These are phyloP conservation scores for Calocera cornea DNA, from an alignment of 768 basidiomycete genomes.

Conservation along the genomic window DNA sequence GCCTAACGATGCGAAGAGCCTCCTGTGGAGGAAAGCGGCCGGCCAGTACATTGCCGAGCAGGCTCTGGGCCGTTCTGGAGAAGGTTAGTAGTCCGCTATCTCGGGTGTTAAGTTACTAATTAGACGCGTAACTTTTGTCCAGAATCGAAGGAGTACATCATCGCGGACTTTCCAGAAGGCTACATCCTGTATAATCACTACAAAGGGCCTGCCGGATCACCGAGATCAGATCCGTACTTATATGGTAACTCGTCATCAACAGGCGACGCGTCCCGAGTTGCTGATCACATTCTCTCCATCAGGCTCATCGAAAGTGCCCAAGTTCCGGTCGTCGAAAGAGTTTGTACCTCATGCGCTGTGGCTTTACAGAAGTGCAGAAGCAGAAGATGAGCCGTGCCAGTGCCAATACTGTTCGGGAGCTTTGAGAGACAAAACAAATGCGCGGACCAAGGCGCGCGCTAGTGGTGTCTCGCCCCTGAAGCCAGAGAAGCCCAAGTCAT, in stretches of 20 bases:
- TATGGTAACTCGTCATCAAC: background rate
- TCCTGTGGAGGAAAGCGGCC: background rate
- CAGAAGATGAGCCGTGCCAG: background rate
- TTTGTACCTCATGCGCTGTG: background rate
- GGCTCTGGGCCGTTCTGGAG: background rate
- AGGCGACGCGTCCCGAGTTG: background rate
- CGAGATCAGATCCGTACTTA: background rate
- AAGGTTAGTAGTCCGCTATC: background rate
- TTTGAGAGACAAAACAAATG: background rate
- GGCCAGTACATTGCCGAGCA: background rate
- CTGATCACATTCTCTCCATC: background rate
- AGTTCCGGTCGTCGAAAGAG: background rate
- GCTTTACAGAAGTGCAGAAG: background rate
- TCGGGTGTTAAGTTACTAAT: background rate
- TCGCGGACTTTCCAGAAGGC: background rate
- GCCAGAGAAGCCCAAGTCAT: background rate
- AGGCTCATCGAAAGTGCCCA: background rate
- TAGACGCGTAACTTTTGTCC: background rate
- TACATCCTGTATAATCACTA: background rate
- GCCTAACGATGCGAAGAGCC: background rate
- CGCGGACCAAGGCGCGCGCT: background rate
- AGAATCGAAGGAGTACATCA: background rate
- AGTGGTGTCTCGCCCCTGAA: background rate
- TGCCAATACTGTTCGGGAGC: background rate
- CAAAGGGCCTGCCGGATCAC: background rate